Percentiles rank a stretch among this genome's conserved stretches.
These are phyloP conservation scores for Brachypodium distachyon DNA, from an alignment of 202 grass and related monocot genomes.

Conservation along the genomic window DNA sequence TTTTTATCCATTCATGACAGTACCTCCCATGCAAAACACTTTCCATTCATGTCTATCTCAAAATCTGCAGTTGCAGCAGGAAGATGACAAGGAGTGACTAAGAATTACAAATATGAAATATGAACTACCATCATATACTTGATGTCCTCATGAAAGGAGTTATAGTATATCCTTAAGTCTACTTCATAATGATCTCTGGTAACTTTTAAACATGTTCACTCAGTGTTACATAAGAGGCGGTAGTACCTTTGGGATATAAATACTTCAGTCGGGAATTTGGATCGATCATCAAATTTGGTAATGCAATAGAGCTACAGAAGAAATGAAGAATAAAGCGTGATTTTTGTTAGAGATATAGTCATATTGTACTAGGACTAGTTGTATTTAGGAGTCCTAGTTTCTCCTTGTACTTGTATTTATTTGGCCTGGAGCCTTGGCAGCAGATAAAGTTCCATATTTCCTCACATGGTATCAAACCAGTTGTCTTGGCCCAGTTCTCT, in stretches of 20 bases:
- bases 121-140: background rate
- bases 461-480: too few relatives aligned
- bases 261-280: conserved; percentile 65
- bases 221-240: background rate
- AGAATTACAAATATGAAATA: background rate
- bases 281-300: conserved; percentile 71
- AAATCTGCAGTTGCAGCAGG: conserved; percentile 42
- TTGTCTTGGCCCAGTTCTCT: too few relatives aligned
- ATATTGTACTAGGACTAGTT: background rate
- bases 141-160: background rate
- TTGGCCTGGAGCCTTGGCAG: too few relatives aligned
- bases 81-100: background rate
- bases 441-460: too few relatives aligned
- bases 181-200: background rate
- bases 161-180: background rate
- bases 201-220: background rate
- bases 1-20: background rate
- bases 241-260: conserved; percentile 76
- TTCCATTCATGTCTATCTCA: too few relatives aligned
- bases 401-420: too few relatives aligned
- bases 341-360: conserved; percentile 12
- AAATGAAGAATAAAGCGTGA: conserved; percentile 9
- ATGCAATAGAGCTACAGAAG: conserved; percentile 59
- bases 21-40: conserved; percentile 93
- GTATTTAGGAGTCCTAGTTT: too few relatives aligned